Evolutionary conservation across 2,329 filamentous ascomycete genomes (phyloP).

Genomic region (Pseudocercospora musae): DNA sequence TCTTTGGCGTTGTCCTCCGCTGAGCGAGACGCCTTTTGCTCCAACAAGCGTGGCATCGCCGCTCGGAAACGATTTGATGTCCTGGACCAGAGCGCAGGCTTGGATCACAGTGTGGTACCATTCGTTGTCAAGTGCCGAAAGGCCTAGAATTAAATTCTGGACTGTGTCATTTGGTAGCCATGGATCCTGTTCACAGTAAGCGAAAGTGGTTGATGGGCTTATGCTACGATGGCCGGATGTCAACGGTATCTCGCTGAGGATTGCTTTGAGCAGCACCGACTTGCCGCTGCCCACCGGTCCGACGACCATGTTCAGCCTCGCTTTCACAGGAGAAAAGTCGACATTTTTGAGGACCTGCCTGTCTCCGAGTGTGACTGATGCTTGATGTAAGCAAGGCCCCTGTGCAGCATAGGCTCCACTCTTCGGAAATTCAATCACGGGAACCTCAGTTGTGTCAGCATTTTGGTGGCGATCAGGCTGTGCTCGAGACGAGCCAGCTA

Average conservation of each 20-base stretch:
- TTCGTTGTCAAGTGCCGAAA: constrained; percentile 51
- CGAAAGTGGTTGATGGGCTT: not conserved
- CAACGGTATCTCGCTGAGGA: constrained; percentile 13
- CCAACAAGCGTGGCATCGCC: constrained; percentile 79
- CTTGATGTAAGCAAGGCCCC: not conserved
- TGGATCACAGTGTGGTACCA: constrained; percentile 68
- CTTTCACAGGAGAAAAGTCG: not conserved
- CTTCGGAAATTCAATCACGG: not conserved
- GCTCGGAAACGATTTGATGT: constrained; percentile 71
- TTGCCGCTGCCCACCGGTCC: constrained; percentile 16
- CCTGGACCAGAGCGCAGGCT: constrained; percentile 71
- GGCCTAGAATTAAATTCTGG: constrained; percentile 11
- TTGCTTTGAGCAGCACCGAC: constrained; percentile 14
- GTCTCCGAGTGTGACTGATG: constrained; percentile 1
- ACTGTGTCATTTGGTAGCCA: constrained; percentile 22
- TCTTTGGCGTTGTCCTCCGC: constrained; percentile 79
- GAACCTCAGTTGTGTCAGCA: constrained; percentile 5
- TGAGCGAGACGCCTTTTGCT: constrained; percentile 79
- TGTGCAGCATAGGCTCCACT: not conserved
- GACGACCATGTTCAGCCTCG: constrained; percentile 8
- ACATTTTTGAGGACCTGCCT: constrained; percentile 9
- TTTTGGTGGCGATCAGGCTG: not conserved
- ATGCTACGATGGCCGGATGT: not conserved
- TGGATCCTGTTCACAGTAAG: constrained; percentile 20
- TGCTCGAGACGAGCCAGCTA: not conserved